Base-by-base conservation (phyloP, 1,284 basidiomycete genomes). In the Agroathelia rolfsii region DNA sequence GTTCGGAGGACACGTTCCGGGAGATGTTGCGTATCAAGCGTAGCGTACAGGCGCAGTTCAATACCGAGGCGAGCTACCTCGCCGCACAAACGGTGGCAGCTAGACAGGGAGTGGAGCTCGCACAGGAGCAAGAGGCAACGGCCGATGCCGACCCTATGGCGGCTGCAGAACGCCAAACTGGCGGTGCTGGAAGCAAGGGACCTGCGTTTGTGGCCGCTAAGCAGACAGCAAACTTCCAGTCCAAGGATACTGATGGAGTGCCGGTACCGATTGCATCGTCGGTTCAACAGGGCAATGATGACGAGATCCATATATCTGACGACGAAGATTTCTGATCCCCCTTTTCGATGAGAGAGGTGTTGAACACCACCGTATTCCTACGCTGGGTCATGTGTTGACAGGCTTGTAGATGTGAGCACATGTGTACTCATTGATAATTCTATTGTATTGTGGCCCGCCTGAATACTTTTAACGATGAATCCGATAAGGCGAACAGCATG, bases 21-120 rank as follows among this genome's bases (percentile, higher is more conserved):
- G 94, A 98, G 64, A 96, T 97, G 88, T 61, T 98, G 39, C 80
- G 95, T 24, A 96, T 99, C 68, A 96, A 95, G 61, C 77, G 95
- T 35, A 89, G 88, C 44, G 94, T 99, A 5, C 94, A 98, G 60
- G 93, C 95, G 23, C 87, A 92, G 50, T 99, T 93, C 70, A 97
- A 98, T 57, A 98, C 95, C 6, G 93, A 97, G 50, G 78, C 83
- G 24, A 84, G 79, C 26, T 93, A 88, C 53, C 62, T 93, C 36
- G 84, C 85, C 2, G 88, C 89, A 5, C 85, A 92, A 58, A 74
- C 86, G 0, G 66, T 84, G 43, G 77, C 81, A 2, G 72, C 79
- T 19, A 69, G 73, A 44, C 62, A 76, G 45, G 72, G 67, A 9
- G 61, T 63, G 14, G 61, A 59, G 34, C 64, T 62, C 14, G 56